phyloP scores from a whole-genome alignment of 768 basidiomycete species.

The Cyclocybe aegerita region DNA sequence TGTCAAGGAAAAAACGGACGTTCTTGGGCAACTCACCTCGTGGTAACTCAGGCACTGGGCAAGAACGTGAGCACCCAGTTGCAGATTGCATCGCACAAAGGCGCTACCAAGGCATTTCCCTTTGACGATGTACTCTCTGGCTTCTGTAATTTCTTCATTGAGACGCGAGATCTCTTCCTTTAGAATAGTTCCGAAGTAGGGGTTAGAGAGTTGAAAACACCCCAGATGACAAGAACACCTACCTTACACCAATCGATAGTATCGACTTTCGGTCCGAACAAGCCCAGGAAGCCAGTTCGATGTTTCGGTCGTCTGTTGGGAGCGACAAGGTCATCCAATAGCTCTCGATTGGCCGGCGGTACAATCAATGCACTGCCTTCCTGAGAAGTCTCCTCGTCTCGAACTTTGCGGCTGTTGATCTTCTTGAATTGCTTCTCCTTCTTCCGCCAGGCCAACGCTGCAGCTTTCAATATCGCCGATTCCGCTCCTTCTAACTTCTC shows the following conservation, averaged over 20 bases:
- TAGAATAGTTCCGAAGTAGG: not conserved
- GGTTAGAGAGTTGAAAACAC: not conserved
- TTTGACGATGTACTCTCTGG: constrained; percentile 33
- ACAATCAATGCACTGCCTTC: constrained; percentile 11
- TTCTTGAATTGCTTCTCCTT: constrained; percentile 35
- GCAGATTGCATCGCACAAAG: constrained; percentile 70
- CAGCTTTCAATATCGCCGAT: constrained; percentile 43
- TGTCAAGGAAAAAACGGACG: constrained; percentile 3
- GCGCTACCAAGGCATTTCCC: constrained; percentile 52
- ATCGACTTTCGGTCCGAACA: constrained; percentile 63
- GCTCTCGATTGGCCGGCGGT: constrained; percentile 26
- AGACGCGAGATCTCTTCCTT: constrained; percentile 53
- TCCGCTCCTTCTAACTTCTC: constrained; percentile 58
- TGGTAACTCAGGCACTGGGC: constrained; percentile 59
- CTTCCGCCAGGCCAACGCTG: constrained; percentile 39
- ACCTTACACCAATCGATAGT: constrained; percentile 64
- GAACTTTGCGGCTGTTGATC: constrained; percentile 21
- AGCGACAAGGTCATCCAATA: constrained; percentile 56
- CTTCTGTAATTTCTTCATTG: constrained; percentile 41
- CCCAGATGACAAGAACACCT: constrained; percentile 5
- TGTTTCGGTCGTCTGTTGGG: constrained; percentile 49
- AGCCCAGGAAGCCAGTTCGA: constrained; percentile 45
- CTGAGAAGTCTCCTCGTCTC: constrained; percentile 25
- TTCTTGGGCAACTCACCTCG: constrained; percentile 27
- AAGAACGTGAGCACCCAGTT: constrained; percentile 73